Conservation (phyloP, 139 green algal species). For the Chloropicon primus region DNA sequence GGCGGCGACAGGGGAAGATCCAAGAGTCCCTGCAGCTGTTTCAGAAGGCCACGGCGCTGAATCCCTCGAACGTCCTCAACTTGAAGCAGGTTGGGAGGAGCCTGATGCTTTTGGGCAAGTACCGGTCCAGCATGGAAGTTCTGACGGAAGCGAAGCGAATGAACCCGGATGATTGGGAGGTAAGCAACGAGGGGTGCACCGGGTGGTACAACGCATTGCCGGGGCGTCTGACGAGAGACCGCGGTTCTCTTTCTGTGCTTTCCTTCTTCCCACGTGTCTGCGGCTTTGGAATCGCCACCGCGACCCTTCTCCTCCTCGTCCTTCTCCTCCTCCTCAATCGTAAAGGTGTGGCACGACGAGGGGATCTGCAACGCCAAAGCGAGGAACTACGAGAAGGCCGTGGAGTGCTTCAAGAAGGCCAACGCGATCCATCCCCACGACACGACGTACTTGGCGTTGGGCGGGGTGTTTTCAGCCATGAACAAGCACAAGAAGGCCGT, state of each 20-base stretch:
- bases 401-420: constrained; percentile 31
- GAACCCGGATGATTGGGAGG: constrained; percentile 51
- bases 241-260: no score
- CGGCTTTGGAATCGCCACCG: no score
- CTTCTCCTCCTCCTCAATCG: no score
- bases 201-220: no score
- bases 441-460: constrained; percentile 49
- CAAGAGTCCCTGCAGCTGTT: constrained; percentile 55
- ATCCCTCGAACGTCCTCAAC: constrained; percentile 40
- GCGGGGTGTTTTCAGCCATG: constrained; percentile 29
- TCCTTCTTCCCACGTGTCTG: no score
- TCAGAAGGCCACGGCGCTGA: constrained; percentile 48
- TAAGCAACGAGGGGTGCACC: no score
- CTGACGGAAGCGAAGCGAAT: constrained; percentile 56
- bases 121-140: constrained; percentile 50
- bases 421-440: constrained; percentile 56
- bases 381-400: constrained; percentile 3
- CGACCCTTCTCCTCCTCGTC: no score
- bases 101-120: constrained; percentile 56
- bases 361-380: constrained; percentile 51
- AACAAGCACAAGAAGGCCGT: constrained; percentile 14
- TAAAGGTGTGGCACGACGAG: constrained; percentile 63
- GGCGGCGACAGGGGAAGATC: constrained; percentile 32
- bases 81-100: constrained; percentile 43
- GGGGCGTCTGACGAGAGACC: no score